Evolutionary conservation across 1,139 yeast genomes (phyloP), one percentile per base, ranked within the genome.

Genomic region (Groenewaldozyma auringiensis): DNA sequence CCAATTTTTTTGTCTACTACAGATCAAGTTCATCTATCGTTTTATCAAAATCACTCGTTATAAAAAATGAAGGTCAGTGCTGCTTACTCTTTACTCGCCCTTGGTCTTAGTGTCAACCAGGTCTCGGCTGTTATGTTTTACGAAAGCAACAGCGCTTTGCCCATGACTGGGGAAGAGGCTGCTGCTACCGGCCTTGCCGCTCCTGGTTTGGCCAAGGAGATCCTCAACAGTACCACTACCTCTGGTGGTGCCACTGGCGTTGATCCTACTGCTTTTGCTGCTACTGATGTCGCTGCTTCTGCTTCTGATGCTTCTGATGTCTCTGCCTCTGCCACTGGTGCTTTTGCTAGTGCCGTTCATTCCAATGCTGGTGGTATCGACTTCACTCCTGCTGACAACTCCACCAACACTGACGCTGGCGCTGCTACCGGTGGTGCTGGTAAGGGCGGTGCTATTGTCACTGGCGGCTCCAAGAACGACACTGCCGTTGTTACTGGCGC

Each of bases 361-460:
- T 4, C 6, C 6, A 18, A 4, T 21, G 40, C 40, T 16, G 8
- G 18, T 13, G 40, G 22, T 16, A 20, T 20, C 11, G 40, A 11
- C 11, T 18, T 20, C 11, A 16, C 40, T 13, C 18, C 41, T 21
- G 42, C 48, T 20, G 41, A 47, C 13, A 3, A 33, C 21, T n/a
- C 42, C 21, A 45, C 34, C 16, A 43, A 56, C 16, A 45, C 60
- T 20, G 42, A 41, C 40, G 42, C 54, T 27, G 51, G 58, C 34
- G 56, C 54, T 47, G 59, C 54, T 21, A 51, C 64, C 21, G 65
- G 64, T 43, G 67, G 72, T 20, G 40, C 62, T 62, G 40, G 68
- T 52, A 83, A 82, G 4, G 71, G 70, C 41, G 74, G 78, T 37
- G 37, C 45, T n/a, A 25, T 11, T 25, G 29, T 8, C 6, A 25